phyloP scores from a whole-genome alignment of 1,284 basidiomycete genomes.

The Ganoderma sinense region DNA sequence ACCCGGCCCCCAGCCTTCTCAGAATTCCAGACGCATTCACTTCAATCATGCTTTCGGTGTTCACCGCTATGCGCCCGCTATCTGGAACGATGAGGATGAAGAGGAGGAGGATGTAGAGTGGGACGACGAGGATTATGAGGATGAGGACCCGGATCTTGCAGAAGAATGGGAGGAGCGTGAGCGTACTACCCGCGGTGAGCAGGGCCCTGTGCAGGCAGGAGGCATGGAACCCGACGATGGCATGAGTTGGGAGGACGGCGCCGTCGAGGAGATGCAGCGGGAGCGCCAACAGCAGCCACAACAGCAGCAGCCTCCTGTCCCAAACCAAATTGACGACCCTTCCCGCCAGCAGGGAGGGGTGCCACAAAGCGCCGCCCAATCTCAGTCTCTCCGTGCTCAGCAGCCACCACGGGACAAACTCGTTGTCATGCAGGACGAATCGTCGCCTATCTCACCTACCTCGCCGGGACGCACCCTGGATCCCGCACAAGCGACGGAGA shows the following conservation, averaged over 20 bases:
- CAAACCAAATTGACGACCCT: conserved; percentile 47
- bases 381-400: conserved; percentile 39
- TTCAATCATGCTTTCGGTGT: conserved; percentile 69
- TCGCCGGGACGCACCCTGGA: conserved; percentile 51
- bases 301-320: conserved; percentile 38
- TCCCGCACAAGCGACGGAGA: conserved; percentile 66
- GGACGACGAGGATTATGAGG: conserved; percentile 77
- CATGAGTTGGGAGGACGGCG: conserved; percentile 78
- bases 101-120: conserved; percentile 79
- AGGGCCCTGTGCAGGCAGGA: conserved; percentile 19
- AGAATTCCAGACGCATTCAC: conserved; percentile 51
- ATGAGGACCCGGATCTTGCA: conserved; percentile 69
- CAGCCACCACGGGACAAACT: conserved; percentile 51
- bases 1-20: conserved; percentile 38
- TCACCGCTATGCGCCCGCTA: conserved; percentile 78
- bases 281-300: conserved; percentile 31
- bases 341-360: conserved; percentile 25
- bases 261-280: conserved; percentile 56
- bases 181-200: conserved; percentile 22
- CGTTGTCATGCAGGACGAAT: conserved; percentile 31
- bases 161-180: conserved; percentile 52
- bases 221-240: conserved; percentile 74
- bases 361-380: conserved; percentile 37
- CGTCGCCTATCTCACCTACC: conserved; percentile 36
- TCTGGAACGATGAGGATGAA: conserved; percentile 85